Evolutionary conservation across 2,329 filamentous ascomycete species (phyloP), one percentile per base, ranked within the genome.

Genomic region (Trichoderma arundinaceum): DNA sequence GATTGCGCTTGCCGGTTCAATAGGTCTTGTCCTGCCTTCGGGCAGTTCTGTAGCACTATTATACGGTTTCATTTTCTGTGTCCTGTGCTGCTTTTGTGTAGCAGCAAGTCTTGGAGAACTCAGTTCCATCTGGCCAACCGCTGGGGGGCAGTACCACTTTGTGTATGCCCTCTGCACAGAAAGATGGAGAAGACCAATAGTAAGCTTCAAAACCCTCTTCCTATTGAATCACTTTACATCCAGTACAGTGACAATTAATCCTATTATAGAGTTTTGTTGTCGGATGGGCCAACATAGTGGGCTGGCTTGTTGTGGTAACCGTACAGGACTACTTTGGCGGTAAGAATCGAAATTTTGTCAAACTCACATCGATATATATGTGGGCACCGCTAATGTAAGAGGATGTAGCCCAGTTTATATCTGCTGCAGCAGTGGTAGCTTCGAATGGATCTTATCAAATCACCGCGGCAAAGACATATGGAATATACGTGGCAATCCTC

Each of bases 71-170:
- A 61, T 61, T 15, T 61, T 61, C 19, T 61, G 58, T 7, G 58
- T 61, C 1, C 1, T 61, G 12, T 61, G 58, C 46, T 61, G 58
- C 8, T 61, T 61, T 5, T 61, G 58, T 8, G 58, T 61, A 7
- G 58, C 58, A 3, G 58, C 58, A 17, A 61, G 58, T 5, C 58
- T 61, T 61, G 58, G 58, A 3, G 58, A 61, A 28, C 58, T 61
- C 46, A 52, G 46, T 19, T 46, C 58, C 9, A 61, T 61, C 38
- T 61, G 58, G 58, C 58, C 58, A 6, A 61, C 58, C 1, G 58
- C 58, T 1, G 58, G 58, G 43, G 58, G 58, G 15, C 58, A 61
- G 46, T 61, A 61, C n/a, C 58, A 61, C 46, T 61, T 61, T 43
- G 58, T 61, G 7, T 61, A 51, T n/a, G 58, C 58, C 13, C 58